These are phyloP conservation scores for Hypoxylon sp. DNA, from an alignment of 2,329 filamentous ascomycete species.

Conservation along the genomic window DNA sequence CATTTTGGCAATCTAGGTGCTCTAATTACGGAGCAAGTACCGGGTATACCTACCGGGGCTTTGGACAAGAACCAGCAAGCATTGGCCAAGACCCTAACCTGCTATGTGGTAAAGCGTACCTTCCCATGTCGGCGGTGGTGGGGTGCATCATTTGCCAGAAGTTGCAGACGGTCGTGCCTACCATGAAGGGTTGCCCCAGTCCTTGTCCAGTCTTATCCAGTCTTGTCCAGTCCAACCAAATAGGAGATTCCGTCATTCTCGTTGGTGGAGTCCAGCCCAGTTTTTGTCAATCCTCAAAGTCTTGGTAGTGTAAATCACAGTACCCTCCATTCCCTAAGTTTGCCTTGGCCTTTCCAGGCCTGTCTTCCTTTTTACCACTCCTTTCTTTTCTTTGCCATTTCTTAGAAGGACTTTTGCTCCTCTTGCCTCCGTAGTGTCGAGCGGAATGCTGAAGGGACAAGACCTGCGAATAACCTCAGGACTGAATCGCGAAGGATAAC, in stretches of 20 bases:
- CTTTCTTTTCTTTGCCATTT: slow-evolving; percentile 18
- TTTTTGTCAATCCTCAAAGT: slow-evolving; percentile 28
- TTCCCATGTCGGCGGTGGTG: slow-evolving; percentile 38
- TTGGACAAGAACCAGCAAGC: slow-evolving; percentile 23
- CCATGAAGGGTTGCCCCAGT: slow-evolving; percentile 10
- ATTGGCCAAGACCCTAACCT: slow-evolving; percentile 29
- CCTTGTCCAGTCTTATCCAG: not conserved
- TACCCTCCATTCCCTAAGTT: slow-evolving; percentile 36
- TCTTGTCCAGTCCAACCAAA: slow-evolving; percentile 7
- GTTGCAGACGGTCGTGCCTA: slow-evolving; percentile 22
- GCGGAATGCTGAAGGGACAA: slow-evolving; percentile 39
- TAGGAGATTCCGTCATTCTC: slow-evolving; percentile 44
- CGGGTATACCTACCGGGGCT: slow-evolving; percentile 22
- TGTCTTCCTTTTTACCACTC: slow-evolving; percentile 25
- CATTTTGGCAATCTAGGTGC: slow-evolving; percentile 6
- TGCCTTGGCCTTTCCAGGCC: slow-evolving; percentile 37
- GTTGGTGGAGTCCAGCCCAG: slow-evolving; percentile 35
- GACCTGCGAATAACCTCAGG: slow-evolving; percentile 27
- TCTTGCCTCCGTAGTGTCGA: slow-evolving; percentile 8
- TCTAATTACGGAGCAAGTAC: slow-evolving; percentile 20
- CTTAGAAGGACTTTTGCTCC: slow-evolving; percentile 13
- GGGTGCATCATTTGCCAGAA: slow-evolving; percentile 36
- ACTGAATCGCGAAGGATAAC: slow-evolving; percentile 32
- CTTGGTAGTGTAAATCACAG: slow-evolving; percentile 27
- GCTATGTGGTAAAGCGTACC: slow-evolving; percentile 16